Conservation (phyloP, 2,329 filamentous ascomycete genomes). For the Hawksworthiomyces lignivorus region DNA sequence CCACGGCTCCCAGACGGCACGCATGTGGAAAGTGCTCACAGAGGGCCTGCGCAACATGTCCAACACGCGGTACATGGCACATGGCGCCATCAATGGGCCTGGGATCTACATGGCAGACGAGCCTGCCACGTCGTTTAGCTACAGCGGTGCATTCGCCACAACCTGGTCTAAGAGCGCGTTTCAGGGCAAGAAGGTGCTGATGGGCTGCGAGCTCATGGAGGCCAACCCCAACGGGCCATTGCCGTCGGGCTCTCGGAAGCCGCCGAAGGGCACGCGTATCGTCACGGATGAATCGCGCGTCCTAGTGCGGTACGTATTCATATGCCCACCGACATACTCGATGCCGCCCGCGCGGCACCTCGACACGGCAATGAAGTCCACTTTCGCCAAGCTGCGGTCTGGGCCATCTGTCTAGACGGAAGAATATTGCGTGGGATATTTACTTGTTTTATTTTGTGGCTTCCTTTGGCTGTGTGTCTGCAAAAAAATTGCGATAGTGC, state of each 20-base stretch:
- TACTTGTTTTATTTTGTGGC: not conserved
- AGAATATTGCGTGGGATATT: not conserved
- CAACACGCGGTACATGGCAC: constrained; percentile 12
- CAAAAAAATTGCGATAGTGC: not conserved
- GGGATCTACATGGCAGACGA: constrained; percentile 17
- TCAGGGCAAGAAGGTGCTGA: constrained; percentile 10
- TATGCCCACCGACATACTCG: constrained; percentile 14
- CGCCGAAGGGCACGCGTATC: constrained; percentile 9
- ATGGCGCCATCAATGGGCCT: constrained; percentile 11
- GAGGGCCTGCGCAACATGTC: constrained; percentile 16
- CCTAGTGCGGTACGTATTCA: constrained; percentile 19
- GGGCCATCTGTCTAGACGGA: constrained; percentile 1
- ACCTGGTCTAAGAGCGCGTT: constrained; percentile 14
- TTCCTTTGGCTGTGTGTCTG: not conserved
- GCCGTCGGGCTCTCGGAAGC: not conserved
- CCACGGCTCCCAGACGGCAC: constrained; percentile 12
- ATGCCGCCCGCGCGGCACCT: constrained; percentile 15
- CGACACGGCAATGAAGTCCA: constrained; percentile 14
- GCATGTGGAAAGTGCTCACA: constrained; percentile 17
- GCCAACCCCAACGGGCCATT: constrained; percentile 4
- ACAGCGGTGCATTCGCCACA: constrained; percentile 7
- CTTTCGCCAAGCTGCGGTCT: constrained; percentile 11
- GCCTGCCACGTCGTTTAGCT: constrained; percentile 9
- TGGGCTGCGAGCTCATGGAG: constrained; percentile 18
- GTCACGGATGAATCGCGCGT: constrained; percentile 14